Conservation (phyloP, 768 basidiomycete species). For the Auriscalpium orientale region DNA sequence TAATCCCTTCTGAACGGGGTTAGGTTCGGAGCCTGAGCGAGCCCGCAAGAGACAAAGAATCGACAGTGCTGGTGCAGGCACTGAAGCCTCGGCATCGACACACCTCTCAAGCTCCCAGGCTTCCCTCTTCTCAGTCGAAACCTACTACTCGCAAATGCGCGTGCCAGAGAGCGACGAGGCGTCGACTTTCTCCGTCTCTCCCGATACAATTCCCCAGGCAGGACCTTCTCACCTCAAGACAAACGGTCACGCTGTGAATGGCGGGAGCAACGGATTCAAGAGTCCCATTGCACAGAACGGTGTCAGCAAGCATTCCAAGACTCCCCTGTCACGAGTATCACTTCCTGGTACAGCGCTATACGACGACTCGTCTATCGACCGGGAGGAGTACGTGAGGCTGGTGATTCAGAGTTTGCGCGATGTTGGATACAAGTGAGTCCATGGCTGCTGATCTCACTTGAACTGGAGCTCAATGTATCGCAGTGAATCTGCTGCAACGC, state of each 20-base stretch:
- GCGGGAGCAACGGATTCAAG: slow-evolving; percentile 24
- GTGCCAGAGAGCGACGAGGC: slow-evolving; percentile 13
- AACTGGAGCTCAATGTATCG: slow-evolving; percentile 14
- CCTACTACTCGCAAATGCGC: slow-evolving; percentile 8
- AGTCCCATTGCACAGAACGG: slow-evolving; percentile 27
- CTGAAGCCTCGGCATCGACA: slow-evolving; percentile 28
- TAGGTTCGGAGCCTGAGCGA: slow-evolving; percentile 17
- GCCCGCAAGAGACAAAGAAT: slow-evolving; percentile 69
- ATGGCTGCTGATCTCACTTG: neutral
- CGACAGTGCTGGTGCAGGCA: slow-evolving; percentile 31
- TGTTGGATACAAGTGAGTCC: slow-evolving; percentile 56
- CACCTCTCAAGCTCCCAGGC: slow-evolving; percentile 18
- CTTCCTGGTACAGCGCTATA: slow-evolving; percentile 71
- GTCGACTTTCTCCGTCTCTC: slow-evolving; percentile 6
- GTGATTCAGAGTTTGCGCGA: slow-evolving; percentile 86
- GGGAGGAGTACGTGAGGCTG: slow-evolving; percentile 87
- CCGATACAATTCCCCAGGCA: slow-evolving; percentile 5
- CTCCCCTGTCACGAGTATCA: slow-evolving; percentile 49
- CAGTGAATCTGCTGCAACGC: slow-evolving; percentile 81
- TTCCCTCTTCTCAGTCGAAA: slow-evolving; percentile 12
- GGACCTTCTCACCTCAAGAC: slow-evolving; percentile 11
- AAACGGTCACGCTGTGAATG: slow-evolving; percentile 17
- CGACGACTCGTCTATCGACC: slow-evolving; percentile 69
- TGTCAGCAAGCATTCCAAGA: slow-evolving; percentile 38
- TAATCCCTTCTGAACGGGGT: neutral